Evolutionary conservation across 108 stramenopile genomes (phyloP), one percentile per base, ranked within the genome.

Genomic region (Fistulifera pelliculosa): DNA sequence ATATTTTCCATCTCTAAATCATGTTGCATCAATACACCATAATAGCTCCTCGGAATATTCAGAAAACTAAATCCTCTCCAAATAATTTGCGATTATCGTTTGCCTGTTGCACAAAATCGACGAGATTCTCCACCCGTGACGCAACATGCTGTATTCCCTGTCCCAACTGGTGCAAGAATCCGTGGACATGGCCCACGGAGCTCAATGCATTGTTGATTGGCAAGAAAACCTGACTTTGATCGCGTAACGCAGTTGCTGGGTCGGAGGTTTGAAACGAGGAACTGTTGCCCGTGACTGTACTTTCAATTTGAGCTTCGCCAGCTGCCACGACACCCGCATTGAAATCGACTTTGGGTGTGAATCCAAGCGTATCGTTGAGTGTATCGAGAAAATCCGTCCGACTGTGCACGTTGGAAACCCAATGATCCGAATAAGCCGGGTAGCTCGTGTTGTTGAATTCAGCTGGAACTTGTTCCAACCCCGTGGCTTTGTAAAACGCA

Each of bases 321-420:
- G 92, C 92, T 2, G 92, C 92, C 0, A 93, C 87, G 11, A 89
- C 92, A 1, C 87, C 92, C 1, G 92, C 92, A 71, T 93, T 93
- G 66, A 93, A 93, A 72, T 93, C 92, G 14, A 82, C 81, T 71
- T 67, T 65, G 23, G 87, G 76, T 0, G 74, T 73, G 56, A 93
- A 93, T 8, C 73, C 77, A 0, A 93, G 64, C 0, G 81, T 82
- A 44, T 93, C 92, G 24, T 85, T 58, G 15, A 93, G 66, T 6
- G 83, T 90, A 23, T 74, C 74, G 1, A 93, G 65, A 53, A 88
- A 93, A 38, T 84, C 85, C 8, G 80, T 82, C 24, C 92, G 65
- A 44, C 70, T 71, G 25, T 73, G 44, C 7, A 92, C 87, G 53
- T 73, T 75, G 17, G 60, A 74, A 12, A 71, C 92, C 92, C 92